Conservation (phyloP, 225 moss, liverwort and hornwort species). For the Climacium dendroides region DNA sequence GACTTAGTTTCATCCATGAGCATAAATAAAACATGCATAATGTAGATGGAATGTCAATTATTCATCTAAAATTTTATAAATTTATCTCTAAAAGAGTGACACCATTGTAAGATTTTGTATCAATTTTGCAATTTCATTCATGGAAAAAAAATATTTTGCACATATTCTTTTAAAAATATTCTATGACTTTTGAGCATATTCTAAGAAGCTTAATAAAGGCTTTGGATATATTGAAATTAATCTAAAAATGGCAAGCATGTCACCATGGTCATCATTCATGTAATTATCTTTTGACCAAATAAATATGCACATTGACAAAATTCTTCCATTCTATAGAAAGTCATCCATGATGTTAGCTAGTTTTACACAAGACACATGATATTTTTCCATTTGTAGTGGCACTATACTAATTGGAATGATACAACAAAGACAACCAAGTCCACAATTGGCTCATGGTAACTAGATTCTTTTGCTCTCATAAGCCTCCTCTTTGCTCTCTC, state of each 20-base stretch:
- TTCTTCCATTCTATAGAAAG: too few species aligned
- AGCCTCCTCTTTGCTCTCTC: not conserved
- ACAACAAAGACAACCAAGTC: not conserved
- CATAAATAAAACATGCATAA: not conserved
- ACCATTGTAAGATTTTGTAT: not conserved
- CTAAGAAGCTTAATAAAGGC: too few species aligned
- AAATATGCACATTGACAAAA: too few species aligned
- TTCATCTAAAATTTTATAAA: not conserved
- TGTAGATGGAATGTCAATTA: not conserved
- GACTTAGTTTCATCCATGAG: too few species aligned
- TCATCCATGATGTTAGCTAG: too few species aligned
- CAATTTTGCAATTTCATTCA: not conserved
- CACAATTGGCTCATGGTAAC: not conserved
- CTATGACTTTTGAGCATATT: too few species aligned
- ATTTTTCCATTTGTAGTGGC: not conserved
- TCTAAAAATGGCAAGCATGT: too few species aligned
- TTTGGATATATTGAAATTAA: too few species aligned
- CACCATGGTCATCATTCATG: too few species aligned
- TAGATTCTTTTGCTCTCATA: accelerated
- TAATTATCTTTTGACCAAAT: too few species aligned
- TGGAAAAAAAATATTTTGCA: not conserved
- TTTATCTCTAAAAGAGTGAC: accelerated
- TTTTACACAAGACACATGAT: too few species aligned
- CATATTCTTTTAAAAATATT: not conserved
- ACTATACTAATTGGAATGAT: not conserved